Percentiles rank a stretch among this genome's conserved stretches.
These are phyloP conservation scores for Hagleromyces aurorensis DNA, from an alignment of 805 yeast genomes.

Conservation along the genomic window DNA sequence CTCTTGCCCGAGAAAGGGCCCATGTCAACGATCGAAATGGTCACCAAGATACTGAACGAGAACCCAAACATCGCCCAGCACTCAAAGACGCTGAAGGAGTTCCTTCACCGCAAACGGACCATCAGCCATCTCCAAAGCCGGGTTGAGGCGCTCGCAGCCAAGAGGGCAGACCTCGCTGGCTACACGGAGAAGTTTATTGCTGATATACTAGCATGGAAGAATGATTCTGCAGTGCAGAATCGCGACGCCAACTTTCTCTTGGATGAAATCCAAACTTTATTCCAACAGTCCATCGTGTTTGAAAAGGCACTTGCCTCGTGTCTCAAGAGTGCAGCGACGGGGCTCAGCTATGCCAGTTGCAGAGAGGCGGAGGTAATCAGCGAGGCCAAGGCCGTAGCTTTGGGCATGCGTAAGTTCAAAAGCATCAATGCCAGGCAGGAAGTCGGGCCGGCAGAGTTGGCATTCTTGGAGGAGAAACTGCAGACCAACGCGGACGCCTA, in stretches of 20 bases:
- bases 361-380: constrained; percentile 22
- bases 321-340: constrained; percentile 12
- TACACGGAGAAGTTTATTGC: too few species aligned
- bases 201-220: constrained; percentile 18
- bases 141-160: too few species aligned
- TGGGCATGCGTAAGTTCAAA: constrained; percentile 16
- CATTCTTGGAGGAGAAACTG: constrained; percentile 17
- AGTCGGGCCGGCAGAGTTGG: constrained; percentile 19
- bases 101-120: too few species aligned
- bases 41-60: background rate
- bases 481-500: constrained; percentile 15
- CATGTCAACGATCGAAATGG: constrained; percentile 1
- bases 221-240: constrained; percentile 9
- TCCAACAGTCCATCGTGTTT: constrained; percentile 17
- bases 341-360: constrained; percentile 18
- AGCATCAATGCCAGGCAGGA: constrained; percentile 16
- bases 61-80: constrained; percentile 1
- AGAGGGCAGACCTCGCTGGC: too few species aligned
- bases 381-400: constrained; percentile 13
- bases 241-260: constrained; percentile 10
- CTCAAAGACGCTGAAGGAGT: constrained; percentile 8
- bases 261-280: constrained; percentile 16
- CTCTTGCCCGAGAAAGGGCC: background rate
- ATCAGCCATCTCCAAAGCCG: too few species aligned
- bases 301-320: constrained; percentile 18